Evolutionary conservation across 1,284 basidiomycete genomes (phyloP).

Genomic region (Testicularia cyperi): DNA sequence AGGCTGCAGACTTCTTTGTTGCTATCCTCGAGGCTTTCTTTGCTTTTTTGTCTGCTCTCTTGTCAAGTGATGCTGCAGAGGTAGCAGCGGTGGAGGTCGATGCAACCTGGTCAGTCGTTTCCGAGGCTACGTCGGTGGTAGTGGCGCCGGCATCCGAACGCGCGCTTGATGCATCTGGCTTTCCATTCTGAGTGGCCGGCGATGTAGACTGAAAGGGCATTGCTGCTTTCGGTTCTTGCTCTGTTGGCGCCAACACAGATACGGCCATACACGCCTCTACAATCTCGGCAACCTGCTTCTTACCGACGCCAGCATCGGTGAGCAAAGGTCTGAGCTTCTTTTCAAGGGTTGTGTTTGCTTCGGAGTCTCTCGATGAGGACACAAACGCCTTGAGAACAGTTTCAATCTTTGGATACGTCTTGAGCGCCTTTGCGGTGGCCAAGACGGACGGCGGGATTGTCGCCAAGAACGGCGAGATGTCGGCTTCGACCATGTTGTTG

Average conservation of each 20-base stretch:
- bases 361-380: background rate
- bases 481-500: background rate
- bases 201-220: background rate
- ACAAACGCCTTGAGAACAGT: constrained; percentile 15
- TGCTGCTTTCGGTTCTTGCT: background rate
- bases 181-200: too few species aligned
- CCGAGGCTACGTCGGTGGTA: background rate
- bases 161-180: too few species aligned
- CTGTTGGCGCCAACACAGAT: background rate
- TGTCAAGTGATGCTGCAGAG: too few species aligned
- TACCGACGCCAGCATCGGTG: constrained; percentile 41
- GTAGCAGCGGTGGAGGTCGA: too few species aligned
- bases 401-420: constrained; percentile 39
- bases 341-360: constrained; percentile 7
- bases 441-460: constrained; percentile 53
- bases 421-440: constrained; percentile 28
- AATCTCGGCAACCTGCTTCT: constrained; percentile 30
- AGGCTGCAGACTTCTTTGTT: background rate
- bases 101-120: background rate
- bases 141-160: background rate
- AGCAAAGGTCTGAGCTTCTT: constrained; percentile 33
- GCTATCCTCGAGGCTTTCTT: constrained; percentile 1
- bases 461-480: constrained; percentile 16
- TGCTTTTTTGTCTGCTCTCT: too few species aligned
- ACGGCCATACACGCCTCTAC: constrained; percentile 21